These are phyloP conservation scores for Fusarium dlaminii DNA, from an alignment of 2,329 filamentous ascomycete genomes.

Conservation along the genomic window DNA sequence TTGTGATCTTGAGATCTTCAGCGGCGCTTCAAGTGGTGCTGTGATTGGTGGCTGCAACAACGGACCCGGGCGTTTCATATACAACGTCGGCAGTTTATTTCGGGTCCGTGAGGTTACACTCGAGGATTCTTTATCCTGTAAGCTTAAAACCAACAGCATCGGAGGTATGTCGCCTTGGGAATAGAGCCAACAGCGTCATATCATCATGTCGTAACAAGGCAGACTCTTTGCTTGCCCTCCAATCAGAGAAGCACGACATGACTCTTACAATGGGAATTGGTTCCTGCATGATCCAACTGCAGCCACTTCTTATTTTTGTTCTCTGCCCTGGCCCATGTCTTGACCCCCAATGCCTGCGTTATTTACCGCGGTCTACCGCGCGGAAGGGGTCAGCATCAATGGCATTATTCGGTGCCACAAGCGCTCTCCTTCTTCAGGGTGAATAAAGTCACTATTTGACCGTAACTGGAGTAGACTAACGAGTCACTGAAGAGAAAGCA, in stretches of 20 bases:
- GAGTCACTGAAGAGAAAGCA: background rate
- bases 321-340: background rate
- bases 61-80: background rate
- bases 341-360: background rate
- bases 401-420: background rate
- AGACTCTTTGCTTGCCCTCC: background rate
- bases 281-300: background rate
- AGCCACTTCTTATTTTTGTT: background rate
- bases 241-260: background rate
- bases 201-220: background rate
- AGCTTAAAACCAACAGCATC: conserved; percentile 4
- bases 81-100: background rate
- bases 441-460: no score
- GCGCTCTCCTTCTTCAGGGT: background rate
- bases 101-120: background rate
- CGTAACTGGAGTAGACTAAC: background rate
- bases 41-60: background rate
- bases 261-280: background rate
- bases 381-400: background rate
- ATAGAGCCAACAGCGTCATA: background rate
- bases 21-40: background rate
- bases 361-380: background rate
- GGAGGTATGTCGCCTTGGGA: background rate
- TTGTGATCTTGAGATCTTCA: background rate
- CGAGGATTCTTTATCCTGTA: background rate